phyloP scores from a whole-genome alignment of 2,329 filamentous ascomycete species.

The Epichloe hybrida region DNA sequence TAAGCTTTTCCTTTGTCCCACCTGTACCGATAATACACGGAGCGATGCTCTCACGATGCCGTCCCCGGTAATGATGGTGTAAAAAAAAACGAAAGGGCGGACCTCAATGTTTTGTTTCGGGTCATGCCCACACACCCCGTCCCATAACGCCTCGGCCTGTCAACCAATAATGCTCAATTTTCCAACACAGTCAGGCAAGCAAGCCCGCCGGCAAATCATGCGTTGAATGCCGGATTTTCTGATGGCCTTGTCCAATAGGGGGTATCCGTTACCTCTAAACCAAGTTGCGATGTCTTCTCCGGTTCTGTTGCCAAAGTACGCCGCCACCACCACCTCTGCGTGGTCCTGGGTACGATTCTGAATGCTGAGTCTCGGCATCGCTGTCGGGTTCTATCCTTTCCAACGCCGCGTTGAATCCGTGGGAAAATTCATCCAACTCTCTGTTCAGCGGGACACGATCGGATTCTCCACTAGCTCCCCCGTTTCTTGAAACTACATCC shows the following conservation, averaged over 20 bases:
- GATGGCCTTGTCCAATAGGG: neutral
- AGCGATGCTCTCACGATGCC: neutral
- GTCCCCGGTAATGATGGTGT: neutral
- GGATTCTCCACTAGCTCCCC: constrained; percentile 14
- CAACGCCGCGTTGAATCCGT: constrained; percentile 28
- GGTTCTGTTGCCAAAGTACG: constrained; percentile 42
- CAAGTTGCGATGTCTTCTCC: constrained; percentile 32
- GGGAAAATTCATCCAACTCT: constrained; percentile 30
- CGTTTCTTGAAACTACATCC: constrained; percentile 10
- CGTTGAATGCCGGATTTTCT: neutral
- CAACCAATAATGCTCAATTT: neutral
- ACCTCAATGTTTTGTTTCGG: neutral
- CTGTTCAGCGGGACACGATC: constrained; percentile 28
- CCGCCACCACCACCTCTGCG: constrained; percentile 20
- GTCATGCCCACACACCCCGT: neutral
- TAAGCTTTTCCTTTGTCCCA: neutral
- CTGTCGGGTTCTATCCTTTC: constrained; percentile 21
- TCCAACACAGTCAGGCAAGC: neutral
- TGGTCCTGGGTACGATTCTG: constrained; percentile 11
- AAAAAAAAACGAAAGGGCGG: neutral
- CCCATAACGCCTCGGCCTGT: constrained; percentile 1
- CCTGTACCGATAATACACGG: neutral
- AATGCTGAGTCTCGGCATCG: constrained; percentile 7
- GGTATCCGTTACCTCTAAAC: constrained; percentile 28
- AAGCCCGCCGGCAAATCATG: neutral